Evolutionary conservation across 73 alveolate genomes (phyloP).

Genomic region (Paramecium octaurelia): DNA sequence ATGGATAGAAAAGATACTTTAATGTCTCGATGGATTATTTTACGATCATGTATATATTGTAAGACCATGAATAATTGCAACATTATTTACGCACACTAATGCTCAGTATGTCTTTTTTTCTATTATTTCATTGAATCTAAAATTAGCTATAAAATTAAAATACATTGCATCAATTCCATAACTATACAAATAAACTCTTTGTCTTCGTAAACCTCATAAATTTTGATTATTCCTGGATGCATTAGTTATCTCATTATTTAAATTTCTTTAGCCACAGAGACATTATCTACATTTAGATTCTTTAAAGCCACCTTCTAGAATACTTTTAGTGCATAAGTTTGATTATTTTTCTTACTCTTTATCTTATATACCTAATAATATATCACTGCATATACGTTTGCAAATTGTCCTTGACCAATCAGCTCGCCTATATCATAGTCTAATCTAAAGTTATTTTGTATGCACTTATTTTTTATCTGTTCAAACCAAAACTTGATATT

Average conservation of each 20-base stretch:
- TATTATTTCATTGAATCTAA: slow-evolving; percentile 60
- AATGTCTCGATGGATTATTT: slow-evolving; percentile 51
- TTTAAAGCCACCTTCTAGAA: slow-evolving; percentile 59
- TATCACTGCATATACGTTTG: neutral
- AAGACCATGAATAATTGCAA: neutral
- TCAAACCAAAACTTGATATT: slow-evolving; percentile 20
- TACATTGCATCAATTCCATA: slow-evolving; percentile 72
- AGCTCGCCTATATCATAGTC: slow-evolving; percentile 23
- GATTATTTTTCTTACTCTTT: neutral
- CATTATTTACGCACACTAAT: slow-evolving; percentile 45
- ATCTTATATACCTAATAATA: neutral
- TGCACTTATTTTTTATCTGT: neutral
- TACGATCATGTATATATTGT: slow-evolving; percentile 11
- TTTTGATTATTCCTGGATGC: slow-evolving; percentile 76
- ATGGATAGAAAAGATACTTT: neutral
- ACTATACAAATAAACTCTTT: slow-evolving; percentile 66
- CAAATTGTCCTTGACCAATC: slow-evolving; percentile 38
- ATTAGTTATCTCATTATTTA: slow-evolving; percentile 70
- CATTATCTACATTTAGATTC: slow-evolving; percentile 60
- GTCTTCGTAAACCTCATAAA: slow-evolving; percentile 79
- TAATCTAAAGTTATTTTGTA: neutral
- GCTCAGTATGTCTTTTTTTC: slow-evolving; percentile 55
- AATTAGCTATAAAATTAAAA: slow-evolving; percentile 61
- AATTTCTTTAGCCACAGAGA: slow-evolving; percentile 72
- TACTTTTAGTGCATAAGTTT: neutral